Base-by-base conservation (phyloP, 805 yeast genomes). In the Candida ulmi region DNA sequence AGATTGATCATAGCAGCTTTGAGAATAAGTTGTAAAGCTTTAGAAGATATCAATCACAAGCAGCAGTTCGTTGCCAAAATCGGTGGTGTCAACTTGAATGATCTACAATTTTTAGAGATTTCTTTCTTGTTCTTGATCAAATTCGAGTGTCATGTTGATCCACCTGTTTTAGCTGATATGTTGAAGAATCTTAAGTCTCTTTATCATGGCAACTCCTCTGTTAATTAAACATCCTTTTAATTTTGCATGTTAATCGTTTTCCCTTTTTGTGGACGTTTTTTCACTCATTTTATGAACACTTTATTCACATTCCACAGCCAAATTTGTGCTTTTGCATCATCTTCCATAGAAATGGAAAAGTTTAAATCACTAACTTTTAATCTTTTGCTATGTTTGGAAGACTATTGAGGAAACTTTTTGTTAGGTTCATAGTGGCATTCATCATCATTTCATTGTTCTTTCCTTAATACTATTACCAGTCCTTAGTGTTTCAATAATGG, bases 71-170 rank as follows among this genome's bases (percentile, higher is more conserved):
- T 65, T 41, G 72, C 78, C 5, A 64, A 64, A 26, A 71, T 70
- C 17, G 71, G 70, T 3, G 79, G 79, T 1, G 54, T 73, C 40
- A 44, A 58, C 51, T 42, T 61, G 30, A 38, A 51, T 5, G 83
- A 77, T 39, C 57, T 77, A 36, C 58, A 64, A 39, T 58, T 64
- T 21, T 56, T 78, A 33, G 83, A 77, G 48, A 66, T 75, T 17
- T 68, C 77, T 1, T 59, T 76, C 30, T 54, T 78, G 41, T 72
- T 71, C 47, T 50, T 76, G 34, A 44, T 72, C 36, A 71, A 74
- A 50, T 77, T 74, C 52, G 69, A 72, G 35, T 55, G 78, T 40
- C 67, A 65, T 33, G 69, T 72, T 8, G 71, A 71, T 41, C 58
- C 59, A 30, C 44, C 42, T 2, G 38, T 52, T 5, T 55, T 72